Evolutionary conservation across 345 rosid species (phyloP), one percentile per base, ranked within the genome.

Genomic region (Combretum micranthum): DNA sequence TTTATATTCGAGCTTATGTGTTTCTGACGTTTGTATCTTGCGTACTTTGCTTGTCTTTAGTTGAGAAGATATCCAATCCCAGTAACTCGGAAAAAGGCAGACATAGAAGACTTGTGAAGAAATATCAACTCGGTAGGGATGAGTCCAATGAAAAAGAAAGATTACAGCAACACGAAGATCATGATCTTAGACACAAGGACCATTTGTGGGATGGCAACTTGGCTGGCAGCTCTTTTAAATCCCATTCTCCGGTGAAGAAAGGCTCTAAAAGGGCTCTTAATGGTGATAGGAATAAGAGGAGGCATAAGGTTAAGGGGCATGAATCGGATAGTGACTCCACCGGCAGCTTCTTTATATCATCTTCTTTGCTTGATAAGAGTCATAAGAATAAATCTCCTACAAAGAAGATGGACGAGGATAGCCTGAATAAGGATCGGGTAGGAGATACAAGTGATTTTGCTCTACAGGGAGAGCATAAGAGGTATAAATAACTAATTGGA

Each of bases 61-160:
- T 72, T 55, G 78, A 72, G 53, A 52, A 18, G 53, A 55, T 47
- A 15, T 50, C 59, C 25, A 65, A 59, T 32, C 61, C 12, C 43
- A 74, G 60, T 22, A 66, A 66, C 64, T 50, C 64, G 23, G 59
- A 9, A 19, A 77, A 65, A 57, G 59, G 52, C 32, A 75, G 54
- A 44, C 59, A 22, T 19, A 65, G 73, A 58, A 69, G 82, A 53
- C 80, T 74, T 21, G 72, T 60, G 69, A 89, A 73, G 69, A 82
- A 64, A 61, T 73, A 68, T 64, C 81, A 66, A 39, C 15, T 55
- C 4, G 52, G 59, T 32, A 32, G 9, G 5, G 39, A 11, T 57
- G 84, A 78, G 47, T 74, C 86, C 64, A 86, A 78, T 47, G 69
- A 79, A 63, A 78, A 73, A 17, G 57, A 56, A 44, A 55, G 42